Percentiles rank a stretch among this genome's conserved stretches.
These are phyloP conservation scores for Termitomyces eurrhizus DNA, from an alignment of 768 basidiomycete species.

Conservation along the genomic window DNA sequence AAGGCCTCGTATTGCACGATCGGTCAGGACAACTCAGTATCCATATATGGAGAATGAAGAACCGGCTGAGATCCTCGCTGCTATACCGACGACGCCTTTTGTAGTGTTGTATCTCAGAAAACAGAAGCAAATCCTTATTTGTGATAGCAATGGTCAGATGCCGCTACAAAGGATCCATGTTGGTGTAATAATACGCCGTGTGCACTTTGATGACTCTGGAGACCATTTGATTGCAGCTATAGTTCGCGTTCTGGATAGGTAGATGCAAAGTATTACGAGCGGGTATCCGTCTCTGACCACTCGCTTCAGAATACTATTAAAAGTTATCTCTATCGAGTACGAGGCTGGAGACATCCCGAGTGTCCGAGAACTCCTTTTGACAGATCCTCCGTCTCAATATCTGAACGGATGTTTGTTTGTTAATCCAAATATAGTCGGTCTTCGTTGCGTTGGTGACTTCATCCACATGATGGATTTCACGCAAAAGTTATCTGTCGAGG, in stretches of 20 bases:
- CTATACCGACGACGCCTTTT: neutral
- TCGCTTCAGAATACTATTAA: neutral
- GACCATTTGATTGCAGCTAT: neutral
- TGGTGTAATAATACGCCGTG: neutral
- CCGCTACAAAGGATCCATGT: neutral
- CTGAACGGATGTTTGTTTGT: conserved; percentile 2
- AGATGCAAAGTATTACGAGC: neutral
- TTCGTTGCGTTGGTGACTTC: neutral
- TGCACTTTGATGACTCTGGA: neutral
- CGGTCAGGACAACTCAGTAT: neutral
- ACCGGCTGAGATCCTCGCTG: neutral
- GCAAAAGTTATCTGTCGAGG: neutral
- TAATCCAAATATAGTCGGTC: conserved; percentile 4
- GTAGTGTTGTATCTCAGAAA: neutral
- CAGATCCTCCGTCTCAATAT: neutral
- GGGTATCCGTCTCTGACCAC: neutral
- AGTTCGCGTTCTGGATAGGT: neutral
- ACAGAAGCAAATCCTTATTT: neutral
- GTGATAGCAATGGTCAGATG: neutral
- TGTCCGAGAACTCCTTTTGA: neutral
- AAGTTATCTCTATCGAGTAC: neutral
- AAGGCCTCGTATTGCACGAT: neutral
- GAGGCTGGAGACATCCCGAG: neutral
- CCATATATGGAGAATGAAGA: neutral
- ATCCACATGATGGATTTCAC: conserved; percentile 7